Evolutionary conservation across 257 asterid genomes (phyloP).

Genomic region (Ocimum tenuiflorum): DNA sequence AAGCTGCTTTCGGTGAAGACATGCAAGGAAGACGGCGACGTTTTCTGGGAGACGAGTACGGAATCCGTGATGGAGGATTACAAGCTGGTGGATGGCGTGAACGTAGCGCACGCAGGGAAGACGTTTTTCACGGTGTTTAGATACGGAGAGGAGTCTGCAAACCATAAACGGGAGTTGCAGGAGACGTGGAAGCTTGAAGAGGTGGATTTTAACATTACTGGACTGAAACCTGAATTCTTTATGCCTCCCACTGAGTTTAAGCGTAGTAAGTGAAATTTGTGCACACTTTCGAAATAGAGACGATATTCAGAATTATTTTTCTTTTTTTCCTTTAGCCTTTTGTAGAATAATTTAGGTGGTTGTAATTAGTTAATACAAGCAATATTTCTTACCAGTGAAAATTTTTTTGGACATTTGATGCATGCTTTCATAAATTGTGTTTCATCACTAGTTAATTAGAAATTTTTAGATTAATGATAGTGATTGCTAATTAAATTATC

Average conservation of each 20-base stretch:
- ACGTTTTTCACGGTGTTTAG: conserved; percentile 70
- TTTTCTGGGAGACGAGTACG: conserved; percentile 90
- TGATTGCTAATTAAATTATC: no score
- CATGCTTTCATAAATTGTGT: no score
- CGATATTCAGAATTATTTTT: neutral
- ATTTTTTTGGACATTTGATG: neutral
- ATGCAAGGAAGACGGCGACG: conserved; percentile 68
- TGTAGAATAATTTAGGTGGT: neutral
- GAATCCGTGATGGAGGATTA: conserved; percentile 79
- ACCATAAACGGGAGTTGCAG: conserved; percentile 75
- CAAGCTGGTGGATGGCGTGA: conserved; percentile 73
- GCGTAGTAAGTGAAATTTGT: neutral
- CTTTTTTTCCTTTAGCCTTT: neutral
- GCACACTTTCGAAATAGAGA: neutral
- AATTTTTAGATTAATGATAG: no score
- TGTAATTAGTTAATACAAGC: neutral
- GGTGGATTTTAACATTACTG: conserved; percentile 65
- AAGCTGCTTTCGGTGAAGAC: conserved; percentile 69
- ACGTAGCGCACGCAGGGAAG: conserved; percentile 72
- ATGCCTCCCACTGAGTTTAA: conserved; percentile 69
- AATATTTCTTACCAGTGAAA: neutral
- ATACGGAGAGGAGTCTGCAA: conserved; percentile 83
- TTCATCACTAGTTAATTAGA: neutral
- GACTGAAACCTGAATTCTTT: conserved; percentile 59
- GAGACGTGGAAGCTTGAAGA: conserved; percentile 84